Percentiles rank a stretch among this genome's conserved stretches.
Evolutionary conservation across 2,329 filamentous ascomycete species (phyloP).

Genomic region (Boeremia lycopersici): DNA sequence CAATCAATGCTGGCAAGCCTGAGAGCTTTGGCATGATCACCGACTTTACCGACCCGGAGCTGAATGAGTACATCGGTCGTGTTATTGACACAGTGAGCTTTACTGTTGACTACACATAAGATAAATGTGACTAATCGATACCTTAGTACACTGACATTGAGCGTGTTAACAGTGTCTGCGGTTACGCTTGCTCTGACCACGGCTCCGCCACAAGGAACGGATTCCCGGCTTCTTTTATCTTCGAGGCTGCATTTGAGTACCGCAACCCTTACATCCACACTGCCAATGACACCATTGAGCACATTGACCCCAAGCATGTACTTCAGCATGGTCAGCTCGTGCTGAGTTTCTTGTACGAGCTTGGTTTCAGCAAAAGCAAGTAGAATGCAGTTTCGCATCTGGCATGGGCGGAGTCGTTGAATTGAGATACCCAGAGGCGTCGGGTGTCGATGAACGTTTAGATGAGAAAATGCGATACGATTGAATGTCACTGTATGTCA

Average conservation of each 20-base stretch:
- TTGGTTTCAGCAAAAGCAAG: constrained; percentile 46
- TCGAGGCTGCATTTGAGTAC: constrained; percentile 59
- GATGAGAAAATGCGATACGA: not conserved
- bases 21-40: constrained; percentile 91
- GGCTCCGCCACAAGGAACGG: constrained; percentile 73
- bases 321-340: constrained; percentile 85
- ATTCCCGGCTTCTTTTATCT: constrained; percentile 75
- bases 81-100: not conserved
- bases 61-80: constrained; percentile 1
- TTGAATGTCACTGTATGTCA: too few species aligned
- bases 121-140: constrained; percentile 57
- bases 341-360: constrained; percentile 79
- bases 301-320: constrained; percentile 85
- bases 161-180: constrained; percentile 58
- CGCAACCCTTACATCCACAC: constrained; percentile 71
- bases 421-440: not conserved
- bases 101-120: too few species aligned
- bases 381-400: not conserved
- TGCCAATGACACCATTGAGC: constrained; percentile 71
- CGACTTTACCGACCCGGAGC: constrained; percentile 73
- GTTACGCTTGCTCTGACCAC: constrained; percentile 80
- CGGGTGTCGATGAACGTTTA: not conserved
- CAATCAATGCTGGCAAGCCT: constrained; percentile 67
- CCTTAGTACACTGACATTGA: constrained; percentile 83
- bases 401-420: not conserved